Conservation (phyloP, 306 rosid genomes). For the Gastrolobium villosum region DNA sequence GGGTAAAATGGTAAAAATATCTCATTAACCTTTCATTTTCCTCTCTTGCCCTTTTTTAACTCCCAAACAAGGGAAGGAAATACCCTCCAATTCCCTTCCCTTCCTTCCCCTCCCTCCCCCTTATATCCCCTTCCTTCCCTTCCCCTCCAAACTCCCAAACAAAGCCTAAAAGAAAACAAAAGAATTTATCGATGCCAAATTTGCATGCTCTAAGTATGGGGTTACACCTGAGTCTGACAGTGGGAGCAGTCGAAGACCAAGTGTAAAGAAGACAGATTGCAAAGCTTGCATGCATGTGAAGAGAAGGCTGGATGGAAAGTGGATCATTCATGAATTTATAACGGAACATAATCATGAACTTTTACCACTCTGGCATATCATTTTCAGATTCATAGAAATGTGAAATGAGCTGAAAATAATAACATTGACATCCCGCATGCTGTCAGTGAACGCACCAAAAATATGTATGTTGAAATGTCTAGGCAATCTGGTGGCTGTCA, state of each 20-base stretch:
- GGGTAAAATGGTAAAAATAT: too few species aligned
- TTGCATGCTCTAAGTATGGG: constrained; percentile 95
- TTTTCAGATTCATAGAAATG: constrained; percentile 93
- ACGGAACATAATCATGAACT: constrained; percentile 96
- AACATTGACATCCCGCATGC: constrained; percentile 93
- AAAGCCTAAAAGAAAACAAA: constrained; percentile 96
- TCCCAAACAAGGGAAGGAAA: too few species aligned
- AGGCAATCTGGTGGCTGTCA: constrained; percentile 74
- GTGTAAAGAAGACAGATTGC: constrained; percentile 93
- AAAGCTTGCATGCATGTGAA: constrained; percentile 99
- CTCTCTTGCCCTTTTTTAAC: too few species aligned
- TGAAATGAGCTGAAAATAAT: constrained; percentile 92
- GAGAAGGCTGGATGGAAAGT: constrained; percentile 85
- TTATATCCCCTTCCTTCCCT: too few species aligned
- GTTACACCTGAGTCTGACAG: constrained; percentile 88
- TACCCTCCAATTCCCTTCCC: too few species aligned
- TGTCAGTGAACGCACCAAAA: constrained; percentile 90
- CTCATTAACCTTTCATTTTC: too few species aligned
- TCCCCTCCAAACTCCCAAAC: too few species aligned
- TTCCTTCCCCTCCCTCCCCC: too few species aligned
- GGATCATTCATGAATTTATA: constrained; percentile 92
- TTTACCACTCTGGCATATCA: constrained; percentile 92
- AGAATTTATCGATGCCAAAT: constrained; percentile 94
- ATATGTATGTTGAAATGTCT: constrained; percentile 96
- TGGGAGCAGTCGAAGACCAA: constrained; percentile 88